These are phyloP conservation scores for Geotrichum histeridarum DNA, from an alignment of 1,139 yeast genomes.

Conservation along the genomic window DNA sequence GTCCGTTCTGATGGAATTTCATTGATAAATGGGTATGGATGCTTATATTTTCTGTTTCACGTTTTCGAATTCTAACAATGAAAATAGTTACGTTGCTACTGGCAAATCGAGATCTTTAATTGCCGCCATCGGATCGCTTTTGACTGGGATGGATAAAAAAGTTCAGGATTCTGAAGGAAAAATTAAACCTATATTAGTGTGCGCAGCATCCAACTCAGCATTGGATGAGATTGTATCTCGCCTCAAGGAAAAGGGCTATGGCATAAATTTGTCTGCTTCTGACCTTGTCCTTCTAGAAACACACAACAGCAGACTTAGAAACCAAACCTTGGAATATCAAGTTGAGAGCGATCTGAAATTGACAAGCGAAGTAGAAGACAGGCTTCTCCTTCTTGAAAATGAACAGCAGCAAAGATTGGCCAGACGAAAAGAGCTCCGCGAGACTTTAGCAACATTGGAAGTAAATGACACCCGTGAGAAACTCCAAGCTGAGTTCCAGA, in stretches of 20 bases:
- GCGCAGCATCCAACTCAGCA: neutral
- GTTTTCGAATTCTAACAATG: neutral
- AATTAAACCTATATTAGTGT: neutral
- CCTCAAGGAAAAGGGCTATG: neutral
- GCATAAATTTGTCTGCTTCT: too few species aligned
- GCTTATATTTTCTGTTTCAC: neutral
- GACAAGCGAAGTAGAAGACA: too few species aligned
- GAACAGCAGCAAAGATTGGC: too few species aligned
- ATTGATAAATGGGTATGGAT: constrained; percentile 9
- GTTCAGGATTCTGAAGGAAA: neutral
- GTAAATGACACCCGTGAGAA: too few species aligned
- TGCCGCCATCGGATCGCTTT: neutral
- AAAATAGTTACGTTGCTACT: neutral
- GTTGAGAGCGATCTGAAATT: too few species aligned
- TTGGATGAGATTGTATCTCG: neutral
- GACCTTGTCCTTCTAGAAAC: too few species aligned
- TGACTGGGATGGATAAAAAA: neutral
- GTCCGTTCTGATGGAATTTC: neutral
- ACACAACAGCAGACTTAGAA: too few species aligned
- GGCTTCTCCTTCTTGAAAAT: too few species aligned
- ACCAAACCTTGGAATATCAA: too few species aligned
- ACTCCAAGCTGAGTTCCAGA: neutral
- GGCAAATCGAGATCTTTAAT: constrained; percentile 1
- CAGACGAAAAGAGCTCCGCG: too few species aligned
- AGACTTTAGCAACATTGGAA: too few species aligned